Conservation (phyloP, 2,329 filamentous ascomycete species). For the Catunica adiposa region DNA sequence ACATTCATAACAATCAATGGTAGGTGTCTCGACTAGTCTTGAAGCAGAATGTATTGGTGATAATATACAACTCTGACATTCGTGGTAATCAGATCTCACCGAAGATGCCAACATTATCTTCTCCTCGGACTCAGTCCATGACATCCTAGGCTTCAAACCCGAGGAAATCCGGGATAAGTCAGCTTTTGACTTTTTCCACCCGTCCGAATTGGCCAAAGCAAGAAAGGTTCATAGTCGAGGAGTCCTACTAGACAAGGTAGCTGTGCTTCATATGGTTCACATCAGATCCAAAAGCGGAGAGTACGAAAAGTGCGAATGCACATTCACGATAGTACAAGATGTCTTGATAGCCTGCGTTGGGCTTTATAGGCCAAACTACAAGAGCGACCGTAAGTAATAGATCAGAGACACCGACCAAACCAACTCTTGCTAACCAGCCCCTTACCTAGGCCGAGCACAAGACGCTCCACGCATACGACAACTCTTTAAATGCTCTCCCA, state of each 20-base stretch:
- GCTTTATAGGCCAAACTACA: conserved; percentile 51
- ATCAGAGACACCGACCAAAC: background rate
- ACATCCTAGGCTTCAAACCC: conserved; percentile 67
- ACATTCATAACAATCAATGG: conserved; percentile 88
- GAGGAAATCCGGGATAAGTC: conserved; percentile 60
- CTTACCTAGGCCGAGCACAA: conserved; percentile 49
- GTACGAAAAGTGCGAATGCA: conserved; percentile 73
- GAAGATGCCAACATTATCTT: conserved; percentile 66
- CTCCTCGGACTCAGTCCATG: conserved; percentile 65
- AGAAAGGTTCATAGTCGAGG: conserved; percentile 56
- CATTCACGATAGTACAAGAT: conserved; percentile 78
- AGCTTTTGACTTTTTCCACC: conserved; percentile 75
- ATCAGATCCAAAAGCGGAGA: conserved; percentile 6
- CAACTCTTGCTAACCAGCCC: background rate
- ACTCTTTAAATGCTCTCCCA: conserved; percentile 64
- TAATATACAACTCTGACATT: no score
- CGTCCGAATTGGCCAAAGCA: conserved; percentile 62
- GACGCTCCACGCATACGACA: conserved; percentile 65
- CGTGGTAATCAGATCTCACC: conserved; percentile 41
- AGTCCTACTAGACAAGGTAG: conserved; percentile 65
- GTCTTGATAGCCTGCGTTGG: conserved; percentile 73
- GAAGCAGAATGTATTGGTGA: no score
- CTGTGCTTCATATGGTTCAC: conserved; percentile 43
- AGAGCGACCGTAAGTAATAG: conserved; percentile 53
- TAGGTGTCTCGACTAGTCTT: conserved; percentile 36